A percentile compares a stretch with the other conserved stretches of the same genome.
Evolutionary conservation across 2,329 filamentous ascomycete species (phyloP).

Genomic region (Pyrenophora tritici-repentis): DNA sequence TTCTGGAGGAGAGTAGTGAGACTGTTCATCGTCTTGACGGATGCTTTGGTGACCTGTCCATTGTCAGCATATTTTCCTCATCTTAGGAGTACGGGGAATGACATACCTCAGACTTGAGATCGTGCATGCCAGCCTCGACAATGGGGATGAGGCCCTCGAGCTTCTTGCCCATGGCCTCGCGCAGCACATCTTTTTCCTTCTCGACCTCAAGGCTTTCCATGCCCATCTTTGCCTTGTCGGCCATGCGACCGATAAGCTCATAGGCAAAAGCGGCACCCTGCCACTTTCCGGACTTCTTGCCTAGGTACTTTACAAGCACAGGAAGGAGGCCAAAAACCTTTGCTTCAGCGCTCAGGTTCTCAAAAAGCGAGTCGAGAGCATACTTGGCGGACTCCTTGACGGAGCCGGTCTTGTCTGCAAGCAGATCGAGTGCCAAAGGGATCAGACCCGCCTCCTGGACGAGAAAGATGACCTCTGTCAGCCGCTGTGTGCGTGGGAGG

Average conservation of each 20-base stretch:
- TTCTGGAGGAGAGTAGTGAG: slow-evolving; percentile 90
- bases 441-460: slow-evolving; percentile 79
- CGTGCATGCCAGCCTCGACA: slow-evolving; percentile 93
- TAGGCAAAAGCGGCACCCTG: slow-evolving; percentile 90
- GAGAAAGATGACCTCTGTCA: slow-evolving; percentile 81
- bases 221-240: slow-evolving; percentile 88
- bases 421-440: slow-evolving; percentile 74
- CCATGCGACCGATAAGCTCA: slow-evolving; percentile 87
- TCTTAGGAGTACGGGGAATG: slow-evolving; percentile 47
- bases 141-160: slow-evolving; percentile 87
- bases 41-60: slow-evolving; percentile 70
- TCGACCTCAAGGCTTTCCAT: slow-evolving; percentile 85
- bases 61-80: slow-evolving; percentile 17
- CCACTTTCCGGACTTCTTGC: slow-evolving; percentile 91
- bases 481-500: slow-evolving; percentile 75
- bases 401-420: slow-evolving; percentile 87
- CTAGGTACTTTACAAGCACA: slow-evolving; percentile 73
- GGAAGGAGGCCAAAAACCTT: slow-evolving; percentile 83
- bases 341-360: slow-evolving; percentile 77
- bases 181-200: slow-evolving; percentile 82
- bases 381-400: slow-evolving; percentile 93
- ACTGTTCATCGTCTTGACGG: slow-evolving; percentile 88
- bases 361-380: slow-evolving; percentile 86
- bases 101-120: slow-evolving; percentile 76
- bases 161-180: slow-evolving; percentile 87